phyloP scores from a whole-genome alignment of 1,284 basidiomycete species.

The Pisolithus thermaeus region DNA sequence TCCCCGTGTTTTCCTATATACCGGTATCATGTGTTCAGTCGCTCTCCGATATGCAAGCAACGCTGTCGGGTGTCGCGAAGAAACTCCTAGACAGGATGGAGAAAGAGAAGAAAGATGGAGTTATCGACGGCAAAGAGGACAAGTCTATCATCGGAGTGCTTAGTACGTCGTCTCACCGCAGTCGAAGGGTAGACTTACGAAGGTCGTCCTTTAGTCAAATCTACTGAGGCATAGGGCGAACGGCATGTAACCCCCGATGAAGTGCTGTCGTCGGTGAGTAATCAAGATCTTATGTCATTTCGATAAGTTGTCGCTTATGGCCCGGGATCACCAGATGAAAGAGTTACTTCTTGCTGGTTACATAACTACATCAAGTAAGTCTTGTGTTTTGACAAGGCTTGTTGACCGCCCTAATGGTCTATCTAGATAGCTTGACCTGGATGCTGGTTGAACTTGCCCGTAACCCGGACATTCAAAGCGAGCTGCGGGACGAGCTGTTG shows the following conservation, averaged over 20 bases:
- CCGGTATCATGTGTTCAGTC: constrained; percentile 37
- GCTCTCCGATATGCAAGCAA: constrained; percentile 33
- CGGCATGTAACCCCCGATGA: no score
- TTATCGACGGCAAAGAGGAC: no score
- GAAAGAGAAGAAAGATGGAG: constrained; percentile 26
- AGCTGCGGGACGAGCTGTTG: constrained; percentile 37
- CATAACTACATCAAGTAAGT: no score
- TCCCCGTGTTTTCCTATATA: constrained; percentile 40
- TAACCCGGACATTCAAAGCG: constrained; percentile 29
- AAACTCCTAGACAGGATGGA: constrained; percentile 38
- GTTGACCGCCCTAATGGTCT: constrained; percentile 7
- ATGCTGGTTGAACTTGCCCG: constrained; percentile 16
- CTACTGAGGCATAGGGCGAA: no score
- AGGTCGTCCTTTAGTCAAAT: neutral
- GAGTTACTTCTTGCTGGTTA: no score
- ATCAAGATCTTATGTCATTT: no score
- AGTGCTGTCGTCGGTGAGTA: no score
- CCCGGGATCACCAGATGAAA: no score
- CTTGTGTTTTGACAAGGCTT: no score
- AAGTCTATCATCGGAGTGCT: constrained; percentile 37
- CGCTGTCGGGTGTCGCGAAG: constrained; percentile 40
- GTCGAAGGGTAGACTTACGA: neutral
- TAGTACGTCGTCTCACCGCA: constrained; percentile 30
- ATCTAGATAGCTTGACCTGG: constrained; percentile 9
- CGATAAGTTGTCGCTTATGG: neutral